Percentiles rank a stretch among this genome's conserved stretches.
Conservation (phyloP, 2,329 filamentous ascomycete genomes). For the Dactylellina parvicollis region DNA sequence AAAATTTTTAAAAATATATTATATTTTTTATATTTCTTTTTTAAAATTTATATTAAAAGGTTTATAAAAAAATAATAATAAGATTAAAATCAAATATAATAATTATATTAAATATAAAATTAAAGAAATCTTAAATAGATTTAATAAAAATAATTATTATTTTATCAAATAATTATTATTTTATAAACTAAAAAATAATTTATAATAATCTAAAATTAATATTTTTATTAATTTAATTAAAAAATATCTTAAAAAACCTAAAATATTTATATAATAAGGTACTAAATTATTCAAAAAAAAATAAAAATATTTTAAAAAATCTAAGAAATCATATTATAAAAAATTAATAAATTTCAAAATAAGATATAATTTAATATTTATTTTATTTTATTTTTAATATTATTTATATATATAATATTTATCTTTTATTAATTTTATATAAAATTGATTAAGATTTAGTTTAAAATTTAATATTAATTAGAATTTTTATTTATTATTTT, state of each 20-base stretch:
- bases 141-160: background rate
- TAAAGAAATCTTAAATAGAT: background rate
- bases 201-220: background rate
- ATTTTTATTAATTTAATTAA: background rate
- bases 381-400: background rate
- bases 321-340: background rate
- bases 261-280: background rate
- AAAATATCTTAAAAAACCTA: background rate
- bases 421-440: background rate
- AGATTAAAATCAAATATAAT: background rate
- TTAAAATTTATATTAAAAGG: background rate
- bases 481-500: background rate
- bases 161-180: background rate
- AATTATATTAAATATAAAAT: constrained; percentile 7
- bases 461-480: background rate
- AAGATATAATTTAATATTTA: background rate
- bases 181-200: background rate
- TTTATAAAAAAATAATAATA: background rate
- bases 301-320: background rate
- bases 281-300: background rate
- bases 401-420: background rate
- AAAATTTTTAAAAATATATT: background rate
- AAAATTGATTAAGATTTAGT: background rate
- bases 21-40: background rate
- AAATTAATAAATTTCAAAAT: background rate